These are phyloP conservation scores for Amanita rubescens DNA, from an alignment of 768 basidiomycete species.

Conservation along the genomic window DNA sequence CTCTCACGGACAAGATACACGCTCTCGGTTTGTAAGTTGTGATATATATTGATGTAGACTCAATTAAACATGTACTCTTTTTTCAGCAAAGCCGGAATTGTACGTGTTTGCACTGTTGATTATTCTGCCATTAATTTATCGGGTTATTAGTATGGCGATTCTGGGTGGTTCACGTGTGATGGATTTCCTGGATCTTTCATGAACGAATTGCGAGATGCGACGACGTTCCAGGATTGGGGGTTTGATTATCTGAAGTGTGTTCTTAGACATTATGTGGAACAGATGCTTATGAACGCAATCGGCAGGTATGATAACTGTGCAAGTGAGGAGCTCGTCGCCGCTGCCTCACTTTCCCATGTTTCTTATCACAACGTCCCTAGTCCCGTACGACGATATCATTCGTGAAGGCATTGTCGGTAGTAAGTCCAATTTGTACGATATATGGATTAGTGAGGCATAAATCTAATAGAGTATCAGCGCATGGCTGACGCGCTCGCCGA, in stretches of 20 bases:
- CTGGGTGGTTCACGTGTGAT: slow-evolving; percentile 61
- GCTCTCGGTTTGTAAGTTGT: slow-evolving; percentile 43
- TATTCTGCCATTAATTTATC: not conserved
- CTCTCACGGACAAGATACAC: slow-evolving; percentile 49
- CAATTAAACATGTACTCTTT: not conserved
- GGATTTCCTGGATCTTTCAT: slow-evolving; percentile 58
- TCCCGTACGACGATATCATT: too few species aligned
- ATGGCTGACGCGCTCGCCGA: too few species aligned
- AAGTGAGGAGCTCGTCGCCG: too few species aligned
- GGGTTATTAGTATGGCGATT: slow-evolving; percentile 5
- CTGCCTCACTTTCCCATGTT: too few species aligned
- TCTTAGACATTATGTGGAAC: too few species aligned
- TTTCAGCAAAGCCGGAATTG: slow-evolving; percentile 35
- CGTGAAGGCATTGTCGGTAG: too few species aligned
- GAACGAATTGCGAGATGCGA: too few species aligned
- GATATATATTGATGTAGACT: not conserved
- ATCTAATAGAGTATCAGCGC: too few species aligned
- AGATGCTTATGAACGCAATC: too few species aligned
- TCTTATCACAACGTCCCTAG: too few species aligned
- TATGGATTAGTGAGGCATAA: not conserved
- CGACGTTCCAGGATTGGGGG: too few species aligned
- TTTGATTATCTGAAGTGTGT: too few species aligned
- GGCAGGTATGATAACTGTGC: slow-evolving; percentile 53
- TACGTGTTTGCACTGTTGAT: slow-evolving; percentile 13
- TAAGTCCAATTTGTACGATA: slow-evolving; percentile 9